Evolutionary conservation across 1,139 yeast genomes (phyloP).

Genomic region (Geotrichum cucujoidarum): DNA sequence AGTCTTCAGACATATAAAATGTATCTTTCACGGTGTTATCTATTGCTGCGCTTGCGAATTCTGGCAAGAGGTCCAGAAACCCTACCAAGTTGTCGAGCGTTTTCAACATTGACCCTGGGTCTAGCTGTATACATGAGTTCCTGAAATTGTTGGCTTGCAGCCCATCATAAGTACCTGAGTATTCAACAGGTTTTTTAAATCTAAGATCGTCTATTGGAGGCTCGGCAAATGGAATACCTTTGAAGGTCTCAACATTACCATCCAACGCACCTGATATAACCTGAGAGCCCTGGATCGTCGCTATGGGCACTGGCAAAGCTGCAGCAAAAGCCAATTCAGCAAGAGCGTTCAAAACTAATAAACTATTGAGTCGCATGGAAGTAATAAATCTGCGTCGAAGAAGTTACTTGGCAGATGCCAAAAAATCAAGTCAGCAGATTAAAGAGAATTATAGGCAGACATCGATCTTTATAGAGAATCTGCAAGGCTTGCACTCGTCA

Average conservation of each 20-base stretch:
- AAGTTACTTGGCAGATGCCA: no score
- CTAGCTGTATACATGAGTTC: slow-evolving; percentile 9
- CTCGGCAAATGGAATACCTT: slow-evolving; percentile 31
- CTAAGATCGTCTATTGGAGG: slow-evolving; percentile 29
- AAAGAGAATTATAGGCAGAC: no score
- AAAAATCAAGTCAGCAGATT: no score
- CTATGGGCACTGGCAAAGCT: not conserved
- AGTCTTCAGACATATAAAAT: slow-evolving; percentile 23
- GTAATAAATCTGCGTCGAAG: no score
- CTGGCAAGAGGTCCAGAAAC: not conserved
- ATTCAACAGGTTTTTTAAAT: slow-evolving; percentile 25
- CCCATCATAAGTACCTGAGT: slow-evolving; percentile 17
- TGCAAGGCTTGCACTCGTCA: no score
- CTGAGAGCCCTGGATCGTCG: not conserved
- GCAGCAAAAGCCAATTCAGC: no score
- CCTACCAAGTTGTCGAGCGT: not conserved
- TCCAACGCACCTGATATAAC: slow-evolving; percentile 12
- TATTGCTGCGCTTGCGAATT: not conserved
- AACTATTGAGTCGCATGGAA: no score
- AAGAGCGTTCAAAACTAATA: no score
- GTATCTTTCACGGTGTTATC: not conserved
- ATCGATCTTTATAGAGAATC: no score
- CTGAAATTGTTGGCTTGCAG: slow-evolving; percentile 13
- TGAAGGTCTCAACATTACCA: slow-evolving; percentile 23
- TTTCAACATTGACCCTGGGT: not conserved